phyloP scores from a whole-genome alignment of 2,329 filamentous ascomycete genomes.

The Penicillium sp. region DNA sequence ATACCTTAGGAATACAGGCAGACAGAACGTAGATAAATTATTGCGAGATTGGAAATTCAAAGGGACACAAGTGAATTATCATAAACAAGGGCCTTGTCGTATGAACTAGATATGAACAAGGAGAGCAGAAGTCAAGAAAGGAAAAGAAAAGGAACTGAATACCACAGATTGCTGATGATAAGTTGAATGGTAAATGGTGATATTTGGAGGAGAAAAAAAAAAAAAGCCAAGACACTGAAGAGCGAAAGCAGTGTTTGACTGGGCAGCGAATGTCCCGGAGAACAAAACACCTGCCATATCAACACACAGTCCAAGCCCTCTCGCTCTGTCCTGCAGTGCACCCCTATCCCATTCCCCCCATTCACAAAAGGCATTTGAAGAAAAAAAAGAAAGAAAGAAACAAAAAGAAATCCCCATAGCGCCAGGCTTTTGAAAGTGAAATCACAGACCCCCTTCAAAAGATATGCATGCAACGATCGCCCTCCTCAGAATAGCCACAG shows the following conservation, averaged over 20 bases:
- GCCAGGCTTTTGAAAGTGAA: conserved; percentile 37
- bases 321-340: conserved; percentile 27
- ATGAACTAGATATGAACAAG: conserved; percentile 1
- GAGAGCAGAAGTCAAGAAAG: neutral
- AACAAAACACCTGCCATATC: neutral
- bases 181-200: conserved; percentile 8
- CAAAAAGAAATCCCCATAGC: conserved; percentile 30
- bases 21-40: neutral
- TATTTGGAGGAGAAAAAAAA: conserved; percentile 11
- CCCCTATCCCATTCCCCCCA: neutral
- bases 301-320: neutral
- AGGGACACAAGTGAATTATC: neutral
- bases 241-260: neutral
- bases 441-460: conserved; percentile 16
- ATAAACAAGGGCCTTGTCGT: neutral
- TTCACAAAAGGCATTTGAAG: neutral
- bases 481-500: conserved; percentile 7
- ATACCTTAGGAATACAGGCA: neutral
- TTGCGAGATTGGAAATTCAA: neutral
- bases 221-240: conserved; percentile 2
- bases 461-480: conserved; percentile 15
- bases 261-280: neutral
- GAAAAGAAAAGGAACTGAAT: neutral
- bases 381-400: neutral
- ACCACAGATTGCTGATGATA: conserved; percentile 1